phyloP scores from a whole-genome alignment of 2,329 filamentous ascomycete genomes.

The Tolypocladium amazonense region DNA sequence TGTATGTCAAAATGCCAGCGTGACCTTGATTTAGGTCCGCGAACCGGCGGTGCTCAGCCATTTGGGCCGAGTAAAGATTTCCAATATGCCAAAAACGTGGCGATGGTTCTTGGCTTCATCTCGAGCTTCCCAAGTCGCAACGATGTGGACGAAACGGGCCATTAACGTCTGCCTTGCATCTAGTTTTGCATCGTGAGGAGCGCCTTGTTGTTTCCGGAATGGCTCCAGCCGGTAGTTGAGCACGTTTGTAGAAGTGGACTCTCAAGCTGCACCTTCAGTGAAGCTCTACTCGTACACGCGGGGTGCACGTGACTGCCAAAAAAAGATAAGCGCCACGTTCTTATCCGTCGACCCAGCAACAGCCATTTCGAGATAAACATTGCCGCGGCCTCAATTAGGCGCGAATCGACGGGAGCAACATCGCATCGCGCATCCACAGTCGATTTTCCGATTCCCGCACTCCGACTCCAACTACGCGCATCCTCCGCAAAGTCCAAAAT shows the following conservation, averaged over 20 bases:
- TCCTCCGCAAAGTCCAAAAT: constrained; percentile 23
- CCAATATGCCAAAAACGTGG: constrained; percentile 14
- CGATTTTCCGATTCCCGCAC: neutral
- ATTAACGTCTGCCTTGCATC: neutral
- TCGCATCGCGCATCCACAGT: neutral
- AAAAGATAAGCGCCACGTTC: constrained; percentile 1
- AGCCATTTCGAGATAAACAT: constrained; percentile 5
- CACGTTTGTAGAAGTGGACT: neutral
- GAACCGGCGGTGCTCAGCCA: constrained; percentile 24
- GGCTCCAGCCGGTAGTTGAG: neutral
- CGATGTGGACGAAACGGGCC: neutral
- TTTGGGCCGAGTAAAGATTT: constrained; percentile 21
- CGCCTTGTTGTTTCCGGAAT: neutral
- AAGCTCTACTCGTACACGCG: neutral
- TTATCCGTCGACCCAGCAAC: constrained; percentile 12
- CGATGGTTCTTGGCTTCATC: constrained; percentile 21
- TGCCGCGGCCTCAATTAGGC: neutral
- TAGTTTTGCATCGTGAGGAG: neutral
- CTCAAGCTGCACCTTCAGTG: neutral
- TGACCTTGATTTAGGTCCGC: constrained; percentile 21
- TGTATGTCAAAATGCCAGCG: constrained; percentile 21
- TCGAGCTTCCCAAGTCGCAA: constrained; percentile 8
- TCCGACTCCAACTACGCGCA: neutral
- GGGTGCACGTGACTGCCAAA: constrained; percentile 9
- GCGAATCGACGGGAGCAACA: neutral